Conservation (phyloP, 495 filamentous ascomycete species). For the Acidomyces sp. region DNA sequence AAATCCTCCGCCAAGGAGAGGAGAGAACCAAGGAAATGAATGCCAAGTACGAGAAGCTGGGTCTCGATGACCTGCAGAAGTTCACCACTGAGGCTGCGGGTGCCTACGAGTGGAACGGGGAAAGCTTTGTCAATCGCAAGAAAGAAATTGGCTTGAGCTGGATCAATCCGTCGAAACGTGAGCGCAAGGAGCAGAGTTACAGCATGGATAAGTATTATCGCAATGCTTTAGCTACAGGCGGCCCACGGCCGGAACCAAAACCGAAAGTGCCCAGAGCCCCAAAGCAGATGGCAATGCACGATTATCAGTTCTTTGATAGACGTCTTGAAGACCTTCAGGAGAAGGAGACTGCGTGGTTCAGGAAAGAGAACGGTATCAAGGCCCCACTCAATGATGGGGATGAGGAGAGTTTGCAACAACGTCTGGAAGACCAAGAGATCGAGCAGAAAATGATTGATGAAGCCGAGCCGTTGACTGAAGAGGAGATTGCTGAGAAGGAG, state of each 20-base stretch:
- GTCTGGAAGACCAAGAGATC: conserved; percentile 74
- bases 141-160: conserved; percentile 91
- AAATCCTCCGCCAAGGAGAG: conserved; percentile 75
- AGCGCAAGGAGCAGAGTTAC: conserved; percentile 95
- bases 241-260: conserved; percentile 73
- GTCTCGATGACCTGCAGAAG: conserved; percentile 94
- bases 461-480: conserved; percentile 75
- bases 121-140: conserved; percentile 84
- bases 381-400: conserved; percentile 70
- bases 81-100: conserved; percentile 82
- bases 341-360: conserved; percentile 87
- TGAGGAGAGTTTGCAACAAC: conserved; percentile 68
- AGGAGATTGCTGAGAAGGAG: conserved; percentile 75
- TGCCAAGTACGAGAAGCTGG: conserved; percentile 91
- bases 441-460: conserved; percentile 90
- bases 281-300: conserved; percentile 81
- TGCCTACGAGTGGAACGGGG: conserved; percentile 90
- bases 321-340: conserved; percentile 80
- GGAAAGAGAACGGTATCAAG: conserved; percentile 91
- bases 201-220: conserved; percentile 99
- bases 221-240: conserved; percentile 73
- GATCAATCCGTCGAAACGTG: conserved; percentile 98
- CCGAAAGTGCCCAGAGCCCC: conserved; percentile 92
- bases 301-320: conserved; percentile 92
- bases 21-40: conserved; percentile 78